Evolutionary conservation across 371 early-diverging fungal genomes (phyloP), one percentile per base, ranked within the genome.

Genomic region (Parasitella parasitica): DNA sequence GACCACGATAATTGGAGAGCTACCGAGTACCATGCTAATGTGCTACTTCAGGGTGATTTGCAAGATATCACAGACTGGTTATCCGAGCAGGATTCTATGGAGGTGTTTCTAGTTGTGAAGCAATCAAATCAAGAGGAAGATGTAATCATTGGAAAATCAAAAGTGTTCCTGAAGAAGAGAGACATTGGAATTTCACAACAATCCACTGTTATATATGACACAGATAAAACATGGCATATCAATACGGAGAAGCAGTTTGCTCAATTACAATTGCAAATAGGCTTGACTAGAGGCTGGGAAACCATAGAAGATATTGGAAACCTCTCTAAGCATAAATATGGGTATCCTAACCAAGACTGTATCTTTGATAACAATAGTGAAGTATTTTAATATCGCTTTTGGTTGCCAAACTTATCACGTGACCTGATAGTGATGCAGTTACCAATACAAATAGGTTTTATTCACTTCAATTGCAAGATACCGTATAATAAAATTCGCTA

Each of bases 211-310:
- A 41, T 69, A 1, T 69, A 58, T 60, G 69, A 64, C 27, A 15
- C 12, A 7, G 36, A 59, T 6, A 56, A 50, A 46, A 52, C 26
- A 37, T 69, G 69, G 69, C 57, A 69, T 48, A 63, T 60, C 11
- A 69, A 69, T 34, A n/a, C 50, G 15, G 18, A 37, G 13, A 69
- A 62, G 18, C 56, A 60, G 38, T 69, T 64, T 57, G 56, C 69
- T 3, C 50, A 59, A 39, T 15, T 69, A 12, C 56, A 60, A 15
- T 32, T 57, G 18, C 54, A 69, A 38, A 27, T 69, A 55, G 69
- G 69, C 35, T 52, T 69, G 20, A 36, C 37, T 15, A 51, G 60
- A 39, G 69, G 69, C 11, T 69, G 69, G 69, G 52, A 62, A 7
- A 41, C 41, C 7, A 41, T 6, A 3, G 41, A 41, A 4, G 41